phyloP scores from a whole-genome alignment of 495 filamentous ascomycete genomes.

The Penicillium lagena region DNA sequence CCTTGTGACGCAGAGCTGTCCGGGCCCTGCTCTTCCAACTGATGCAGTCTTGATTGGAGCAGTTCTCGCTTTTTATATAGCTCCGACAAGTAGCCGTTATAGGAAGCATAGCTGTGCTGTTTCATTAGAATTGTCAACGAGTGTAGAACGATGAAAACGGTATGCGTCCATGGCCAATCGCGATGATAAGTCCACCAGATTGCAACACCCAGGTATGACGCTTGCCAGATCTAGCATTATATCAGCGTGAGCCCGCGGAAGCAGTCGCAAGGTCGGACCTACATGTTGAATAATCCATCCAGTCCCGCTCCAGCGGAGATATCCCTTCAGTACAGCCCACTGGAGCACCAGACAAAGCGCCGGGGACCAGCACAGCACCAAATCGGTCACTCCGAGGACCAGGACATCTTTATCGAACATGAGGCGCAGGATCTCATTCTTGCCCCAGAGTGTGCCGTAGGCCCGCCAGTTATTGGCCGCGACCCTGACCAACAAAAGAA shows the following conservation, averaged over 20 bases:
- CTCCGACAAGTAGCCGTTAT: constrained; percentile 66
- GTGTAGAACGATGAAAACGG: constrained; percentile 67
- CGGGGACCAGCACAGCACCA: constrained; percentile 54
- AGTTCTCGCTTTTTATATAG: constrained; percentile 42
- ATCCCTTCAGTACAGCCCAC: constrained; percentile 42
- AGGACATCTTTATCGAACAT: constrained; percentile 65
- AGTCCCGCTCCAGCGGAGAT: constrained; percentile 52
- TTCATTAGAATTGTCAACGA: constrained; percentile 71
- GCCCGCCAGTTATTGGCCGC: constrained; percentile 57
- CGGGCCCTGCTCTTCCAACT: constrained; percentile 24
- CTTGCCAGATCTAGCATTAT: constrained; percentile 50
- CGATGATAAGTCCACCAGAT: constrained; percentile 56
- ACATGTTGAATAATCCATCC: constrained; percentile 67
- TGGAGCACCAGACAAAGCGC: constrained; percentile 55
- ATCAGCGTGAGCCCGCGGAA: no score
- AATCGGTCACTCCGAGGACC: constrained; percentile 59
- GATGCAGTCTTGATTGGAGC: constrained; percentile 36
- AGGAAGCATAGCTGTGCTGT: constrained; percentile 69
- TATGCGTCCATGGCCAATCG: constrained; percentile 73
- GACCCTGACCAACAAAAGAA: constrained; percentile 54
- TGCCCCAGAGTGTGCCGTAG: constrained; percentile 56
- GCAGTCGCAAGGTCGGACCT: constrained; percentile 2
- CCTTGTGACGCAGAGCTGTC: not conserved
- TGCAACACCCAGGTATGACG: constrained; percentile 48
- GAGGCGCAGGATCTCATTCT: constrained; percentile 58